Base-by-base conservation (phyloP, 345 rosid species). In the Moringa oleifera region DNA sequence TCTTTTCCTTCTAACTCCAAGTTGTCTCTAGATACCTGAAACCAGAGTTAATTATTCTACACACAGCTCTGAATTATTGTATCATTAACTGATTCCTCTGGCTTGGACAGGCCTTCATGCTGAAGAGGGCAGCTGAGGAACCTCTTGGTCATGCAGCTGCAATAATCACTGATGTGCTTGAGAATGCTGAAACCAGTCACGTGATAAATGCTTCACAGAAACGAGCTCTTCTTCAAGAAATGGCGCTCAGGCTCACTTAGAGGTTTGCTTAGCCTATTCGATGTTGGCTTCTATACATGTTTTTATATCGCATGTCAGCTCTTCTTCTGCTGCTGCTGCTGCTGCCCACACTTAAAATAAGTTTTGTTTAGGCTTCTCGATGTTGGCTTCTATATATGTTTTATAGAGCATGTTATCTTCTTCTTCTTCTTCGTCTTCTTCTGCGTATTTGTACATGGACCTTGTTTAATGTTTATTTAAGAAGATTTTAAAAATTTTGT, bases 61-160 rank as follows among this genome's bases (percentile, higher is more conserved):
- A 7, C 12, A 41, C 16, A 11, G 12, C 47, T 2, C 17, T 15
- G 17, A 41, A 41, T 41, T 41, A 41, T 41, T 9, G 17, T 5
- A 41, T 41, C 12, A 5, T 41, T 41, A 41, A 16, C 17, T 41
- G 12, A 41, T 41, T 53, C 33, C 25, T 63, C 16, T 24, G 36
- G 25, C n/a, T 46, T 60, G 51, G 49, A 51, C 84, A 94, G 99
- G 99, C 99, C 51, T 94, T 94, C 76, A 85, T 94, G 96, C 77
- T 94, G 72, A 94, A 72, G 81, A 81, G 85, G 72, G 87, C 90
- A 0, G 83, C 78, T 0, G 99, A 90, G 80, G 99, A 90, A 73
- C 97, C 95, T 61, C 87, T 90, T 18, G 99, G 97, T 61, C 97
- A 88, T 73, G 99, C 99, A 63, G 88, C 96, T 13, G 91, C 97